These are phyloP conservation scores for Lindgomyces ingoldianus DNA, from an alignment of 495 filamentous ascomycete species.

Conservation along the genomic window DNA sequence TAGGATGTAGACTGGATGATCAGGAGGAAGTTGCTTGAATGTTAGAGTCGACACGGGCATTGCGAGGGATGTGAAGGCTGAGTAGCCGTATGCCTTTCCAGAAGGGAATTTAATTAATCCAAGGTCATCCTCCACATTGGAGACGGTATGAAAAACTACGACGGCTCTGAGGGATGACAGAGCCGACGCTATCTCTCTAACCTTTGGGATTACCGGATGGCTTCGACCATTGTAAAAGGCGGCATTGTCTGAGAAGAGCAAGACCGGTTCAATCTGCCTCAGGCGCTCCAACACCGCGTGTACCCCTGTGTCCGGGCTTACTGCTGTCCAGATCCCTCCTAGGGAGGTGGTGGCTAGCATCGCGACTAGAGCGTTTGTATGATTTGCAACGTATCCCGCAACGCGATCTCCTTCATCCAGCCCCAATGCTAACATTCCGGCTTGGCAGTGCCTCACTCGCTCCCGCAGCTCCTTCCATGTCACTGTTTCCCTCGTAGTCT, in stretches of 20 bases:
- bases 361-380: constrained; percentile 77
- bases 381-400: constrained; percentile 86
- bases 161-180: constrained; percentile 65
- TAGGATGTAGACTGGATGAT: constrained; percentile 86
- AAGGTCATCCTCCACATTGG: constrained; percentile 52
- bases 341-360: constrained; percentile 79
- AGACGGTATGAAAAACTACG: constrained; percentile 68
- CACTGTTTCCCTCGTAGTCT: constrained; percentile 64
- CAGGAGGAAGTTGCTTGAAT: constrained; percentile 74
- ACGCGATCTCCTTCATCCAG: constrained; percentile 70
- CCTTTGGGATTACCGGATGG: constrained; percentile 70
- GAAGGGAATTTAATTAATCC: constrained; percentile 49
- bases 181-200: constrained; percentile 65
- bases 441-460: constrained; percentile 70
- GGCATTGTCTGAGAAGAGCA: constrained; percentile 84
- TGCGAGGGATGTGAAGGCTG: constrained; percentile 46
- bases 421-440: constrained; percentile 64
- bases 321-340: constrained; percentile 88
- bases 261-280: constrained; percentile 74
- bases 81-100: constrained; percentile 56
- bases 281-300: constrained; percentile 80
- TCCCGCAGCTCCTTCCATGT: constrained; percentile 83
- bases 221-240: constrained; percentile 86
- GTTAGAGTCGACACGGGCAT: constrained; percentile 45
- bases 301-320: constrained; percentile 81